These are phyloP conservation scores for Artemisia annua DNA, from an alignment of 129 eudicot genomes.

Conservation along the genomic window DNA sequence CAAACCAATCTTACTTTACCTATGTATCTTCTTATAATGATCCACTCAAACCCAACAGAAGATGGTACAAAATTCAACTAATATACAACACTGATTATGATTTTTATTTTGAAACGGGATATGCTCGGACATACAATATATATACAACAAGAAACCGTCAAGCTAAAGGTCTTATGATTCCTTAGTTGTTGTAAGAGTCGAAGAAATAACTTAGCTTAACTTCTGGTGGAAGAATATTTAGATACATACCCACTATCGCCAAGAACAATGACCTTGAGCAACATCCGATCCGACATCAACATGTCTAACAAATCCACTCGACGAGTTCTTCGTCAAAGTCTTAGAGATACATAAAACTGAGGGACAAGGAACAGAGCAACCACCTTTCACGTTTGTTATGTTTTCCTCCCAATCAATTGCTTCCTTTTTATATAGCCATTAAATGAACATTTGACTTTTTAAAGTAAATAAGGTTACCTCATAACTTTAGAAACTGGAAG, in stretches of 20 bases:
- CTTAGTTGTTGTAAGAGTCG: background rate
- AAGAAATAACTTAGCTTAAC: background rate
- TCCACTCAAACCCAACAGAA: too few species aligned
- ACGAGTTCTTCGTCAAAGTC: too few species aligned
- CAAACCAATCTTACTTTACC: too few species aligned
- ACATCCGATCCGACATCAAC: constrained; percentile 54
- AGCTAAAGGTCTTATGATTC: too few species aligned
- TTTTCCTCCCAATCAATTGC: background rate
- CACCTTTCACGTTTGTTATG: constrained; percentile 19
- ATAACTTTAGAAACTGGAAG: background rate
- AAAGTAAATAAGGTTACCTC: constrained; percentile 5
- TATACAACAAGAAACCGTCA: too few species aligned
- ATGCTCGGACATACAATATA: too few species aligned
- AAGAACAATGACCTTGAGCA: constrained; percentile 87
- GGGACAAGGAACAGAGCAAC: constrained; percentile 7
- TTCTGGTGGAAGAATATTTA: background rate
- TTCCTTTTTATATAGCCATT: constrained; percentile 17
- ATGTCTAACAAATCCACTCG: constrained; percentile 14
- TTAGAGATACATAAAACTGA: constrained; percentile 1
- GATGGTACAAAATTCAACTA: too few species aligned
- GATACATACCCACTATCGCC: constrained; percentile 76
- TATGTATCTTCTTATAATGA: too few species aligned
- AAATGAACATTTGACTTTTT: constrained; percentile 10
- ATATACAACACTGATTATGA: too few species aligned
- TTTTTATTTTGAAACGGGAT: too few species aligned